These are phyloP conservation scores for Tolypocladium tropicale DNA, from an alignment of 2,329 filamentous ascomycete species.

Conservation along the genomic window DNA sequence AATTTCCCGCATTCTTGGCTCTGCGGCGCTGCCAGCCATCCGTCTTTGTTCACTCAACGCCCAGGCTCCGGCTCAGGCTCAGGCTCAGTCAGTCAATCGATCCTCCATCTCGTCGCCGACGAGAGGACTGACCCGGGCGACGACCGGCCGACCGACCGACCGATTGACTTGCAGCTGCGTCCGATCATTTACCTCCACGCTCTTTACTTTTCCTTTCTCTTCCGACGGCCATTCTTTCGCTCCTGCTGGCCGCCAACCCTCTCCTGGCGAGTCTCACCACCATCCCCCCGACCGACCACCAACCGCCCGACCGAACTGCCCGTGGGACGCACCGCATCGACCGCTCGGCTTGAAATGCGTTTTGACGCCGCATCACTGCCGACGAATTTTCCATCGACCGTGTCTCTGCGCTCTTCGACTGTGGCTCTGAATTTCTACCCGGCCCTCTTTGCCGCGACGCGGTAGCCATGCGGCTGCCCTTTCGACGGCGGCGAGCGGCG, in stretches of 20 bases:
- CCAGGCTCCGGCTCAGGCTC: neutral
- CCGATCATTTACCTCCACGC: slow-evolving; percentile 7
- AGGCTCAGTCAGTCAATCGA: slow-evolving; percentile 1
- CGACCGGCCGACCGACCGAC: neutral
- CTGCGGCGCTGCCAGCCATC: slow-evolving; percentile 3
- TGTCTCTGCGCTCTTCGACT: neutral
- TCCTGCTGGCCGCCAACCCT: neutral
- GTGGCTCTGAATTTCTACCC: neutral
- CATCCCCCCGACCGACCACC: neutral
- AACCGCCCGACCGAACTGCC: neutral
- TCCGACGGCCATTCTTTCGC: neutral
- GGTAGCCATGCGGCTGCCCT: slow-evolving; percentile 38
- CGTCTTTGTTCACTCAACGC: slow-evolving; percentile 2
- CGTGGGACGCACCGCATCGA: neutral
- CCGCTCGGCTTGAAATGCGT: neutral
- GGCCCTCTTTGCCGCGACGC: slow-evolving; percentile 7
- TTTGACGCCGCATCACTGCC: neutral
- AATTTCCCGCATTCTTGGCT: slow-evolving; percentile 25
- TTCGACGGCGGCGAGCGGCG: slow-evolving; percentile 30
- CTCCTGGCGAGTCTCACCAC: neutral
- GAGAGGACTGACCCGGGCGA: slow-evolving; percentile 3
- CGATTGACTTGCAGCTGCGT: slow-evolving; percentile 1
- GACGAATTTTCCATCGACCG: neutral
- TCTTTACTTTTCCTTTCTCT: slow-evolving; percentile 3
- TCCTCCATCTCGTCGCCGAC: slow-evolving; percentile 4